Evolutionary conservation across 2,329 filamentous ascomycete species (phyloP).

Genomic region (Pestalotiopsis sp.): DNA sequence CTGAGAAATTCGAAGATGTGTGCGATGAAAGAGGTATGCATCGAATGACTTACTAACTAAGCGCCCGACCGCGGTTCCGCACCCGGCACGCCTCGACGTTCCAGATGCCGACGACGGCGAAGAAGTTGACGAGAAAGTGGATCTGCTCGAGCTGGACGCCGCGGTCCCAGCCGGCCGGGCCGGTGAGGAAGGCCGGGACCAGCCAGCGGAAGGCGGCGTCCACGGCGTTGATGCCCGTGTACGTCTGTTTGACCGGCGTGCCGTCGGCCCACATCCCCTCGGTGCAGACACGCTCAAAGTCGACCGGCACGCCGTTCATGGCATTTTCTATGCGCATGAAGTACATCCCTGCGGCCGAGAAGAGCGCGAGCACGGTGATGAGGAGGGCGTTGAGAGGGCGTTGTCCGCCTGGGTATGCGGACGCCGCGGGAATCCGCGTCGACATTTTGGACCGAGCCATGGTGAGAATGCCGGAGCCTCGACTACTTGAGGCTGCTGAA

Average conservation of each 20-base stretch:
- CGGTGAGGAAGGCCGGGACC: constrained; percentile 27
- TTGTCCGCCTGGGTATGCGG: background rate
- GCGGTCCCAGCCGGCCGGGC: constrained; percentile 26
- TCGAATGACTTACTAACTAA: constrained; percentile 30
- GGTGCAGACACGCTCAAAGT: background rate
- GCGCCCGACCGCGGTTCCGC: constrained; percentile 22
- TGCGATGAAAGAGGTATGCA: no score
- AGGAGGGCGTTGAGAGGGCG: background rate
- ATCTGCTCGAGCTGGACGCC: constrained; percentile 28
- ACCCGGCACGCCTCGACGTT: constrained; percentile 26
- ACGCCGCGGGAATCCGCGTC: background rate
- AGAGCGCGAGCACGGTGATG: background rate
- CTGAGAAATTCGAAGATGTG: no score
- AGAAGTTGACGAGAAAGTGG: constrained; percentile 31
- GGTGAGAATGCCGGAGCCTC: background rate
- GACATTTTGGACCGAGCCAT: background rate
- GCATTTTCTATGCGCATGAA: background rate
- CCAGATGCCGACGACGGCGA: constrained; percentile 28
- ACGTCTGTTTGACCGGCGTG: constrained; percentile 23
- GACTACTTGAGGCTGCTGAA: no score
- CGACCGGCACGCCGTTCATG: background rate
- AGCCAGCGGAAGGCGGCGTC: constrained; percentile 23
- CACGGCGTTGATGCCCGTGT: constrained; percentile 26
- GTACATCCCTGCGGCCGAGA: background rate
- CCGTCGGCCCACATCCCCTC: constrained; percentile 17